A percentile compares a stretch with the other conserved stretches of the same genome.
Evolutionary conservation across 2,329 filamentous ascomycete genomes (phyloP).

Genomic region (Corniculantispora saksenae): DNA sequence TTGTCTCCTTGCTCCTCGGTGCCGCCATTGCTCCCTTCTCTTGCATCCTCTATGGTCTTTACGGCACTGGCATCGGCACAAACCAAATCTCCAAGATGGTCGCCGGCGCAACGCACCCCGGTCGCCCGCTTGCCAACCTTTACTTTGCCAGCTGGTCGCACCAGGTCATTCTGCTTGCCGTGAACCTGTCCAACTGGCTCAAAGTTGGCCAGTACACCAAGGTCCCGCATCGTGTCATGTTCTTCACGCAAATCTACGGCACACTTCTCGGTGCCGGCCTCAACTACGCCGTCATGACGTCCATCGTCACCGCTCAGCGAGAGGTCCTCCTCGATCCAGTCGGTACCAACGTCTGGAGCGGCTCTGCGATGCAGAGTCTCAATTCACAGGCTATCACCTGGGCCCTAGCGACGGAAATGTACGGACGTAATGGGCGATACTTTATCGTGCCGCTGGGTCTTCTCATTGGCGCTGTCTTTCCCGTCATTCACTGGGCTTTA

Average conservation of each 20-base stretch:
- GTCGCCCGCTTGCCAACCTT: constrained; percentile 42
- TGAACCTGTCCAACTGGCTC: constrained; percentile 31
- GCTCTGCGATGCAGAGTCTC: constrained; percentile 47
- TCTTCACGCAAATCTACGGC: constrained; percentile 41
- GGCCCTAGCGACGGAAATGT: constrained; percentile 44
- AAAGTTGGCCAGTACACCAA: constrained; percentile 42
- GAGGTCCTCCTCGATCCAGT: constrained; percentile 42
- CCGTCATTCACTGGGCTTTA: constrained; percentile 36
- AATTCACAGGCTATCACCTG: constrained; percentile 39
- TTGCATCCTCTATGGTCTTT: constrained; percentile 31
- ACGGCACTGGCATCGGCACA: constrained; percentile 25
- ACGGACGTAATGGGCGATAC: constrained; percentile 39
- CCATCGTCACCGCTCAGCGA: constrained; percentile 44
- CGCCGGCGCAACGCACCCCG: constrained; percentile 47
- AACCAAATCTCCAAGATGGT: constrained; percentile 42
- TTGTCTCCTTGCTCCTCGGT: constrained; percentile 35
- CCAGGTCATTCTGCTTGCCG: constrained; percentile 36
- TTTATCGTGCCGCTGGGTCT: constrained; percentile 40
- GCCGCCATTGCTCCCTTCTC: constrained; percentile 39
- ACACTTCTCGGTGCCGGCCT: constrained; percentile 43
- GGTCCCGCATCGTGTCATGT: constrained; percentile 42
- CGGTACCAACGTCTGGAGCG: constrained; percentile 48
- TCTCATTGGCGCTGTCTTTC: constrained; percentile 44
- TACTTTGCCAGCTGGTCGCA: constrained; percentile 41
- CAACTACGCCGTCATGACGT: constrained; percentile 49